Conservation (phyloP, 2,329 filamentous ascomycete genomes). For the Stagonosporopsis rhizophila region DNA sequence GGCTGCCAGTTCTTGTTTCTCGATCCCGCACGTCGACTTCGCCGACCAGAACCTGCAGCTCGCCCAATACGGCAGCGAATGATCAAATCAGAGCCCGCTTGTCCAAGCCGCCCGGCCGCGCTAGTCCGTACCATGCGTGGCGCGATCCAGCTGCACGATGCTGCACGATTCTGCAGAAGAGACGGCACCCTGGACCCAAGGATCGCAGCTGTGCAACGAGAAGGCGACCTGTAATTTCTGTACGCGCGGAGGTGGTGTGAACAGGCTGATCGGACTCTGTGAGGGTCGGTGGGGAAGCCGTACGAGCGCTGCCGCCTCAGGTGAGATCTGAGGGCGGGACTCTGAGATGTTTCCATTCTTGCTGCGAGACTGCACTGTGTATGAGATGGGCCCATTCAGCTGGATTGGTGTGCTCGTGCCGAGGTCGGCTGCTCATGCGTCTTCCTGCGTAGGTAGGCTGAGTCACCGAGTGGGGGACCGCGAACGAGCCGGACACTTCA, state of each 20-base stretch:
- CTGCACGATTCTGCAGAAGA: conserved; percentile 16
- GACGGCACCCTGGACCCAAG: conserved; percentile 13
- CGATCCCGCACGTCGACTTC: conserved; percentile 14
- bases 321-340: not conserved
- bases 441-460: not conserved
- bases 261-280: not conserved
- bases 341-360: not conserved
- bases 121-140: conserved; percentile 1
- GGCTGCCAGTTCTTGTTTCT: not conserved
- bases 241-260: conserved; percentile 7
- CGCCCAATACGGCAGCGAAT: conserved; percentile 5
- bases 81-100: conserved; percentile 16
- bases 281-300: not conserved
- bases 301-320: not conserved
- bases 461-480: not conserved
- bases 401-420: not conserved
- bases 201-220: conserved; percentile 6
- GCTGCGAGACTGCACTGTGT: not conserved
- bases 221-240: conserved; percentile 18
- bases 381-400: not conserved
- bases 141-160: conserved; percentile 14
- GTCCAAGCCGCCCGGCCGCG: conserved; percentile 2
- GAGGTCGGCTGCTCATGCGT: not conserved
- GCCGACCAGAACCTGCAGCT: conserved; percentile 17
- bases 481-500: not conserved